These are phyloP conservation scores for Fraxinus sp. DNA, from an alignment of 305 asterid species.

Conservation along the genomic window DNA sequence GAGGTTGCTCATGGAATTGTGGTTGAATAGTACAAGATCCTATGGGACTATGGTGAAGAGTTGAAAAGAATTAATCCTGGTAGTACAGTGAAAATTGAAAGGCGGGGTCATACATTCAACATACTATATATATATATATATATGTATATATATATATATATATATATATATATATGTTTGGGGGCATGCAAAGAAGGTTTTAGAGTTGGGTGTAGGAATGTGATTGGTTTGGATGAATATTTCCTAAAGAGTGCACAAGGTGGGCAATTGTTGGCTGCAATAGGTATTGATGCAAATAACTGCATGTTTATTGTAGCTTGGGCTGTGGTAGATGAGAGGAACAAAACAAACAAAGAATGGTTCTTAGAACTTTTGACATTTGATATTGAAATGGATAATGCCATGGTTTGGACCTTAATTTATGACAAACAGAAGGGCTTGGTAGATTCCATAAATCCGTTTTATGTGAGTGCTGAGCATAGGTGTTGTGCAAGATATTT, in stretches of 20 bases:
- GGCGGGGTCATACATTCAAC: too few relatives aligned
- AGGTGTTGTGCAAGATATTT: background rate
- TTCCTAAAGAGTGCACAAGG: background rate
- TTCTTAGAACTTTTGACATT: background rate
- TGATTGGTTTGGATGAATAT: background rate
- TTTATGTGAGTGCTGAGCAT: background rate
- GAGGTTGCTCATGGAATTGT: background rate
- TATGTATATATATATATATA: too few relatives aligned
- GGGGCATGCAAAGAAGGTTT: too few relatives aligned
- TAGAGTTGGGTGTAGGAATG: too few relatives aligned
- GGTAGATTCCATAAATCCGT: background rate
- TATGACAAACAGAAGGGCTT: background rate
- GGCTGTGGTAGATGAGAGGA: background rate
- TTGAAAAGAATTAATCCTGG: too few relatives aligned
- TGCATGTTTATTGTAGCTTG: background rate
- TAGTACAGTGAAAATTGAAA: too few relatives aligned
- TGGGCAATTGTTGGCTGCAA: background rate
- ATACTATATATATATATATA: too few relatives aligned
- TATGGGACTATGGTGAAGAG: too few relatives aligned
- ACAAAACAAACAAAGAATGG: background rate
- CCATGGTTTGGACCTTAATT: background rate
- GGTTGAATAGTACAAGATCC: background rate
- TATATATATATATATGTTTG: too few relatives aligned
- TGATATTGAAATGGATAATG: background rate
- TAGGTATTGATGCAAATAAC: background rate